phyloP scores from a whole-genome alignment of 1,284 basidiomycete species.

The Cryptococcus maquisensis region DNA sequence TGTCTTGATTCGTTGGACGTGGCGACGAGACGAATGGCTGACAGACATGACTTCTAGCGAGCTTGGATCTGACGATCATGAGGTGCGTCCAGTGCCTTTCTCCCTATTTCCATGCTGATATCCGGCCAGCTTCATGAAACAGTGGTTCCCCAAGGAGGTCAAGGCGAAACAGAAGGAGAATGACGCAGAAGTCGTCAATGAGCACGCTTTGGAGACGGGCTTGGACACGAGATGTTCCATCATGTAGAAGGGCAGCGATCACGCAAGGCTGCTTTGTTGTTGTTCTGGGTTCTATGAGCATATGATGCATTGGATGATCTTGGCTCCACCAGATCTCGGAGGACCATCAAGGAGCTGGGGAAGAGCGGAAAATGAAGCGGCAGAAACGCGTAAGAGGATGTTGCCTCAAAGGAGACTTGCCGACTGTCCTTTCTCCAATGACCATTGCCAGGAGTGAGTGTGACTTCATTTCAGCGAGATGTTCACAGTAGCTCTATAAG shows the following conservation, averaged over 20 bases:
- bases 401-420: no score
- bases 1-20: slow-evolving; percentile 42
- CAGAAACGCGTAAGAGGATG: no score
- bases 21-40: slow-evolving; percentile 1
- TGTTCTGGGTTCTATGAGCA: neutral
- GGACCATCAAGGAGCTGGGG: no score
- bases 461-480: neutral
- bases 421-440: no score
- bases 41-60: slow-evolving; percentile 16
- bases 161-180: slow-evolving; percentile 71
- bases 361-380: no score
- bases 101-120: neutral
- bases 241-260: slow-evolving; percentile 11
- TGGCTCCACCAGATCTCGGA: no score
- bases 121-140: slow-evolving; percentile 66
- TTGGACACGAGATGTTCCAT: slow-evolving; percentile 46
- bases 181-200: slow-evolving; percentile 67
- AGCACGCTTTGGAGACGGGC: slow-evolving; percentile 65
- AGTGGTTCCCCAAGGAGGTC: slow-evolving; percentile 88
- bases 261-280: neutral
- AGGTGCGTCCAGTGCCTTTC: slow-evolving; percentile 24
- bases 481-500: neutral
- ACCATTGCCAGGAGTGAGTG: neutral
- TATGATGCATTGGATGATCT: neutral
- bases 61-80: slow-evolving; percentile 41